Base-by-base conservation (phyloP, 2,329 filamentous ascomycete genomes). In the Cryphonectria radicalis region DNA sequence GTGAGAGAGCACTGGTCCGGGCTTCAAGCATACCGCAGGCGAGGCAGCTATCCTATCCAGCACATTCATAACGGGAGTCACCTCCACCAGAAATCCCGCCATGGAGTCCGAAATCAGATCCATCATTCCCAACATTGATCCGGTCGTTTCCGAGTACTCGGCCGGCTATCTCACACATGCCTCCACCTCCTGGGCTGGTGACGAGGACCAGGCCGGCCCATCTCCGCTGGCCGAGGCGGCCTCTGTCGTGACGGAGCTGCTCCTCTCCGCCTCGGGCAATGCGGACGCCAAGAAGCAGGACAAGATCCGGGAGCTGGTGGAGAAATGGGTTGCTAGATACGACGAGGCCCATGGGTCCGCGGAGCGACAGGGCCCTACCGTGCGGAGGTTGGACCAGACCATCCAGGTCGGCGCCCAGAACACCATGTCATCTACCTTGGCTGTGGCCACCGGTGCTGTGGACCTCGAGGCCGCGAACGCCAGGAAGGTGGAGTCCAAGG, bases 351-450 rank as follows among this genome's bases (percentile, higher is more conserved):
- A 93, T 83, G 93, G 90, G 70, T 87, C 90, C 65, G 89, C 94
- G 81, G 86, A 87, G 67, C 90, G 91, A 78, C 89, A 91, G 76
- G 93, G 93, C 13, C 92, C 93, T 28, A 89, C 90, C 10, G 93
- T 95, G 72, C 94, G 87, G 82, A 92, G 94, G 77, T 89, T 99
- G 28, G 96, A 98, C 78, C 95, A 98, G 82, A 93, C 95, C 73
- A 93, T 98, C 81, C 93, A 98, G 82, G 95, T 99, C 77, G 93
- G 94, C 80, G 91, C 95, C 37, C 94, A 97, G 83, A 89, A 94
- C 75, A 98, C 97, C 82, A 95, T 99, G 84, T 99, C 96, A 43
- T 97, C 96, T 7, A 99, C 96, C 3, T 84, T 99, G 75, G 95
- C 94, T 32, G 90, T 99, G 66, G 90, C 95, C 10, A 92, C 92